Percentiles rank a stretch among this genome's conserved stretches.
These are phyloP conservation scores for Yamadazyma spencermartinsiae DNA, from an alignment of 1,139 yeast species.

Conservation along the genomic window DNA sequence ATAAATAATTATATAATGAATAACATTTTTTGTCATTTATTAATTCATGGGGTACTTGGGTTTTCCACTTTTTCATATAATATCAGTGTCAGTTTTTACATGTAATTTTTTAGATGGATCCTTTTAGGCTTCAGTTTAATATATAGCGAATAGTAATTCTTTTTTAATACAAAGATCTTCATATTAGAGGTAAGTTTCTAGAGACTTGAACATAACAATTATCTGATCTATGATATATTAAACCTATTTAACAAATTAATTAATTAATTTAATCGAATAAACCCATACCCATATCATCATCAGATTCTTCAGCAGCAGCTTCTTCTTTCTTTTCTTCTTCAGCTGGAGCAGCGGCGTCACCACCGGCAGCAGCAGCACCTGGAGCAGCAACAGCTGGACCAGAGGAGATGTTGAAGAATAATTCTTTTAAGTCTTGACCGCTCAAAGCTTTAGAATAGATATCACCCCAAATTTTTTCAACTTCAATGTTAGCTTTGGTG, in stretches of 20 bases:
- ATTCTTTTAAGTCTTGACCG: conserved; percentile 73
- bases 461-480: conserved; percentile 73
- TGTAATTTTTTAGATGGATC: background rate
- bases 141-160: background rate
- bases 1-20: conserved; percentile 2
- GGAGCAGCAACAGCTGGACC: conserved; percentile 67
- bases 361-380: conserved; percentile 57
- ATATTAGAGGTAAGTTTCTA: too few relatives aligned
- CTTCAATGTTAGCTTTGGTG: conserved; percentile 48
- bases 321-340: conserved; percentile 57
- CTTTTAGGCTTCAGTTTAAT: background rate
- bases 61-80: too few relatives aligned
- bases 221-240: conserved; percentile 5
- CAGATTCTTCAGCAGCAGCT: conserved; percentile 60
- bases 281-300: conserved; percentile 93
- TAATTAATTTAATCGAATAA: conserved; percentile 53
- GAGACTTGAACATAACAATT: too few relatives aligned
- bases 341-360: conserved; percentile 56
- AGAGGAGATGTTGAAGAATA: conserved; percentile 75
- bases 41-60: too few relatives aligned
- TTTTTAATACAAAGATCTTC: background rate
- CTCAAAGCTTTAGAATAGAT: conserved; percentile 80
- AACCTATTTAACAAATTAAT: conserved; percentile 1
- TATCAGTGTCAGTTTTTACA: too few relatives aligned
- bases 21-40: background rate